These are phyloP conservation scores for Incumbomyces delicatus DNA, from an alignment of 2,329 filamentous ascomycete genomes.

Conservation along the genomic window DNA sequence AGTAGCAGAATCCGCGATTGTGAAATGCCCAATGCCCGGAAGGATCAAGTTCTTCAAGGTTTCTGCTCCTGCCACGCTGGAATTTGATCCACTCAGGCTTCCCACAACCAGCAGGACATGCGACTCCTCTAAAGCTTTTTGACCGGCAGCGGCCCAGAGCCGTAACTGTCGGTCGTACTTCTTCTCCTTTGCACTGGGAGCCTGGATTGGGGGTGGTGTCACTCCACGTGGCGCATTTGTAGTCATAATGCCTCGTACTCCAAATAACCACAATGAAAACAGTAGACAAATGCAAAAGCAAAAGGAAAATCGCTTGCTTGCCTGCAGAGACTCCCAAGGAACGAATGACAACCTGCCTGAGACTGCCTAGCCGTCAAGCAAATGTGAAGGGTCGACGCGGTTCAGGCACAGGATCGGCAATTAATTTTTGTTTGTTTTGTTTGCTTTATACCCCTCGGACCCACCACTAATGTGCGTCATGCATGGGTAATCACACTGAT, in stretches of 20 bases:
- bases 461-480: too few relatives aligned
- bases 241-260: slow-evolving; percentile 9
- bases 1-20: slow-evolving; percentile 68
- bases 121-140: slow-evolving; percentile 79
- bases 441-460: too few relatives aligned
- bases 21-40: slow-evolving; percentile 83
- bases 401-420: too few relatives aligned
- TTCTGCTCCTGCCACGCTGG: slow-evolving; percentile 67
- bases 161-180: slow-evolving; percentile 94
- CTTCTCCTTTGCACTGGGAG: slow-evolving; percentile 53
- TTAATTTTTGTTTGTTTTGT: too few relatives aligned
- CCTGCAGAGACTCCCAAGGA: background rate
- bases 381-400: too few relatives aligned
- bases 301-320: background rate
- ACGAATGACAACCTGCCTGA: background rate
- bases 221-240: slow-evolving; percentile 17
- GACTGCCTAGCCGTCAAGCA: background rate
- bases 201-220: slow-evolving; percentile 39
- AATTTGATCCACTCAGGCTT: slow-evolving; percentile 17
- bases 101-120: slow-evolving; percentile 85
- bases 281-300: background rate
- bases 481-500: too few relatives aligned
- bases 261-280: background rate
- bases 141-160: slow-evolving; percentile 87
- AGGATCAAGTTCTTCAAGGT: slow-evolving; percentile 95